Evolutionary conservation across 257 asterid genomes (phyloP).

Genomic region (Galeopsis tetrahit): DNA sequence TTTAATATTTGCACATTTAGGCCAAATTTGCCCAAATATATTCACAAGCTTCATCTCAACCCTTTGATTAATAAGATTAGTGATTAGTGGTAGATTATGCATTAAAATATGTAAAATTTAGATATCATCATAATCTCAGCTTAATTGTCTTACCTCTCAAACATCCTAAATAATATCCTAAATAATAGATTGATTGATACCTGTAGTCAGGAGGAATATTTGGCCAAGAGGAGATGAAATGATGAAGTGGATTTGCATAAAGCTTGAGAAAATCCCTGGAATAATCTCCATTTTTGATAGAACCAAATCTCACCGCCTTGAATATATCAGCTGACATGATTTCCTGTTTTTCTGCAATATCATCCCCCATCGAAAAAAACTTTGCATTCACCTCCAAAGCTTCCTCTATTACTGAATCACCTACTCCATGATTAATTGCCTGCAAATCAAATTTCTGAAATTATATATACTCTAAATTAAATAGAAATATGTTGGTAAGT

Average conservation of each 20-base stretch:
- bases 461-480: too few relatives aligned
- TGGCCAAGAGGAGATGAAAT: slow-evolving; percentile 38
- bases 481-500: too few relatives aligned
- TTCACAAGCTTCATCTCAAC: too few relatives aligned
- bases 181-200: slow-evolving; percentile 17
- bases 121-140: too few relatives aligned
- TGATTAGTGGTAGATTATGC: too few relatives aligned
- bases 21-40: too few relatives aligned
- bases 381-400: slow-evolving; percentile 38
- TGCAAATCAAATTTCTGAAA: background rate
- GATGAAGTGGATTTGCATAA: slow-evolving; percentile 41
- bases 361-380: slow-evolving; percentile 35
- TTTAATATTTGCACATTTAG: too few relatives aligned
- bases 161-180: too few relatives aligned
- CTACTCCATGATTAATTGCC: slow-evolving; percentile 42
- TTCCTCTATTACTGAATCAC: slow-evolving; percentile 41
- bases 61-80: too few relatives aligned
- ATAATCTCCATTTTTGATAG: slow-evolving; percentile 19
- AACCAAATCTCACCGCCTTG: slow-evolving; percentile 37
- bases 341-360: slow-evolving; percentile 31
- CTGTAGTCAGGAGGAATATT: slow-evolving; percentile 39
- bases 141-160: too few relatives aligned
- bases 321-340: slow-evolving; percentile 36
- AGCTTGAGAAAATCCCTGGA: slow-evolving; percentile 45
- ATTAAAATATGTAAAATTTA: too few relatives aligned